Percentiles rank a stretch among this genome's conserved stretches.
These are phyloP conservation scores for Zychaea mexicana DNA, from an alignment of 371 early-diverging fungal species.

Conservation along the genomic window DNA sequence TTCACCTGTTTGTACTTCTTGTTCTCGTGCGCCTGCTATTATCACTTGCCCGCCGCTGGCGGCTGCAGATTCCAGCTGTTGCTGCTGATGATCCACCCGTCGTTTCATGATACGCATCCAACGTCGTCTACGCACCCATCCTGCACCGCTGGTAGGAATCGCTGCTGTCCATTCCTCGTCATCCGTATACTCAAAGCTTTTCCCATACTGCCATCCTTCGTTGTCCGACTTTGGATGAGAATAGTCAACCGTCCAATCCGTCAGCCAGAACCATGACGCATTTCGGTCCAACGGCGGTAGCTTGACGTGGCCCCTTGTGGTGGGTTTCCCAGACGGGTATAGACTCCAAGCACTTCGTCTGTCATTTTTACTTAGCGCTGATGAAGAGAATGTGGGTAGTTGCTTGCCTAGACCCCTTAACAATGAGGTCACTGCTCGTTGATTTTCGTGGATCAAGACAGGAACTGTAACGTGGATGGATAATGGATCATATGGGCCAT, in stretches of 20 bases:
- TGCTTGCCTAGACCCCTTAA: conserved; percentile 24
- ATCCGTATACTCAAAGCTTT: conserved; percentile 51
- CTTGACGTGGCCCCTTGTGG: conserved; percentile 51
- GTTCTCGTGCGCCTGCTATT: not conserved
- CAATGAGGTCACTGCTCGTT: conserved; percentile 49
- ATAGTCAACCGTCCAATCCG: conserved; percentile 79
- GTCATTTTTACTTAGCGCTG: conserved; percentile 50
- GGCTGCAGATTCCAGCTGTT: too few species aligned
- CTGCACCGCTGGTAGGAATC: conserved; percentile 50
- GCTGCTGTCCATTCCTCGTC: conserved; percentile 50
- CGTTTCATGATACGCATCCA: conserved; percentile 81
- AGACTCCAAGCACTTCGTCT: conserved; percentile 60
- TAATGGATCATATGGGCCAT: conserved; percentile 5
- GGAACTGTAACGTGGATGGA: conserved; percentile 59
- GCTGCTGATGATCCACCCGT: conserved; percentile 39
- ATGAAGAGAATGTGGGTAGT: conserved; percentile 46
- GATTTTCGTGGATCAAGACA: conserved; percentile 67
- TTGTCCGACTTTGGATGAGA: conserved; percentile 60
- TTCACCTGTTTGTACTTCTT: not conserved
- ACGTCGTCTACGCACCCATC: conserved; percentile 70
- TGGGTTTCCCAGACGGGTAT: conserved; percentile 52
- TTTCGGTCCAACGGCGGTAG: conserved; percentile 36
- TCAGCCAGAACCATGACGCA: conserved; percentile 75
- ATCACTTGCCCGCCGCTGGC: too few species aligned
- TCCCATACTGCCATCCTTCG: conserved; percentile 71